Percentiles rank a stretch among this genome's conserved stretches.
Conservation (phyloP, 106 monocot species). For the Gastrodia elata region DNA sequence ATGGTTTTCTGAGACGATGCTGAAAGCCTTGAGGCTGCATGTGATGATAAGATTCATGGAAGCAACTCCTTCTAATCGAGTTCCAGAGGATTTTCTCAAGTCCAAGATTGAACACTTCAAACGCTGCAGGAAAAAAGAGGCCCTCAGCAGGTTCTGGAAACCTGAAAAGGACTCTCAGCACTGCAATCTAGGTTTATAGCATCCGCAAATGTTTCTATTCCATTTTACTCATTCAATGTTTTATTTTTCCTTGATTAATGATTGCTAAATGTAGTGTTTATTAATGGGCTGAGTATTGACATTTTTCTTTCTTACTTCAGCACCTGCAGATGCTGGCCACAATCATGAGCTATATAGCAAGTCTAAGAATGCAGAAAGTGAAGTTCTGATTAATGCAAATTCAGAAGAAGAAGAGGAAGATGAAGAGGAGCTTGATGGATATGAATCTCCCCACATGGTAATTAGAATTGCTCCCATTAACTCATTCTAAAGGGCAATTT, state of each 20-base stretch:
- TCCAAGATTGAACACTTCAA: constrained; percentile 26
- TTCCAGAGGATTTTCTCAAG: constrained; percentile 23
- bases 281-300: neutral
- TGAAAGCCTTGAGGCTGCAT: constrained; percentile 32
- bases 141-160: constrained; percentile 19
- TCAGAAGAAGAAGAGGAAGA: constrained; percentile 9
- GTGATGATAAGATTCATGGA: constrained; percentile 48
- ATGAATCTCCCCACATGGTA: constrained; percentile 33
- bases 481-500: neutral
- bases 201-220: neutral
- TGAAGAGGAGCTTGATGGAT: constrained; percentile 29
- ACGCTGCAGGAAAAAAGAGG: constrained; percentile 40
- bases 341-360: constrained; percentile 6
- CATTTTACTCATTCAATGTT: neutral
- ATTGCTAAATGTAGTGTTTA: neutral
- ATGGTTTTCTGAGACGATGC: constrained; percentile 40
- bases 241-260: neutral
- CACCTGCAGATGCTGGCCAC: constrained; percentile 19
- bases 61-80: constrained; percentile 26
- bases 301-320: neutral
- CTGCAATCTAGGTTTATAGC: constrained; percentile 18
- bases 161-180: constrained; percentile 11
- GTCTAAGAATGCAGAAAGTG: constrained; percentile 17
- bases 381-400: constrained; percentile 17
- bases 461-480: neutral